Percentiles rank a stretch among this genome's conserved stretches.
phyloP scores from a whole-genome alignment of 164 flowering plant species.

The Macadamia integrifolia region DNA sequence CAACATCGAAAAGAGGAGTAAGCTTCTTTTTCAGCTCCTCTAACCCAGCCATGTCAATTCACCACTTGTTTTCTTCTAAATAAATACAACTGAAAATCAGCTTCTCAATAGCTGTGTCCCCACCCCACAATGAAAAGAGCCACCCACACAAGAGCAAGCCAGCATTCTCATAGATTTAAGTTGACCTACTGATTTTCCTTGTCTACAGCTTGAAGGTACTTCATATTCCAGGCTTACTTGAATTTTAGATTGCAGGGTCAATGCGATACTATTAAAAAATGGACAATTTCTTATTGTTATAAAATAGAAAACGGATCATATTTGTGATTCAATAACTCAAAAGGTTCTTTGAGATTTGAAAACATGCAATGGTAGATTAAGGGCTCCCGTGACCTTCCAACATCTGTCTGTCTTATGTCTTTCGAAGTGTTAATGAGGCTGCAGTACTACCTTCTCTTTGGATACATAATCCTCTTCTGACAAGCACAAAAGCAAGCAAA shows the following conservation, averaged over 20 bases:
- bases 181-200: neutral
- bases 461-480: too few species aligned
- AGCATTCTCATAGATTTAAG: neutral
- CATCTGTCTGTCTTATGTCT: too few species aligned
- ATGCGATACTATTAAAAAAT: neutral
- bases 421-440: too few species aligned
- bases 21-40: conserved; percentile 90
- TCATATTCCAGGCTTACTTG: neutral
- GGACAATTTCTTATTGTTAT: too few species aligned
- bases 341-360: too few species aligned
- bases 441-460: too few species aligned
- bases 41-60: conserved; percentile 67
- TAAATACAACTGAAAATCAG: neutral
- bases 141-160: conserved; percentile 1
- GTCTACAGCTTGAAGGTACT: neutral
- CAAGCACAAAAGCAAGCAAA: too few species aligned
- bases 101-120: neutral
- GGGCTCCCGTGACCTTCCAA: too few species aligned
- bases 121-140: neutral
- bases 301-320: too few species aligned
- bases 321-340: too few species aligned
- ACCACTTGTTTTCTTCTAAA: conserved; percentile 1
- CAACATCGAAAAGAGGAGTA: conserved; percentile 86
- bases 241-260: neutral
- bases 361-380: too few species aligned